Conservation (phyloP, 129 eudicot genomes). For the Tagetes erecta region DNA sequence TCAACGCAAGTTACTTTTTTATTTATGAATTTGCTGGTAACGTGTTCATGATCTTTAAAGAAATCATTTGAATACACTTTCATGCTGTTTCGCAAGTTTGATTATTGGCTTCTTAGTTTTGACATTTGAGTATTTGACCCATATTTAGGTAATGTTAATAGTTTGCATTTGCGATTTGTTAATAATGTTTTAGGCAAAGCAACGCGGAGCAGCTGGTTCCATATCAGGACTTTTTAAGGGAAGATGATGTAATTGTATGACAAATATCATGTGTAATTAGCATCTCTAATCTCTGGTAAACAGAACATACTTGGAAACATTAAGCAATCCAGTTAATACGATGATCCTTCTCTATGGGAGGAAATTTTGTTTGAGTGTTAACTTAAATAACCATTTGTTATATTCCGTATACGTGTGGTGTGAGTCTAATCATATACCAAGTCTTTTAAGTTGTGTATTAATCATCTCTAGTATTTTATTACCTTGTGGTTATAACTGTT, state of each 20-base stretch:
- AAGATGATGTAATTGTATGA: conserved; percentile 37
- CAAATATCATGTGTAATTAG: conserved; percentile 12
- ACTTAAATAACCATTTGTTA: neutral
- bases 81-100: neutral
- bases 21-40: too few species aligned
- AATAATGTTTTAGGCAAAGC: conserved; percentile 51
- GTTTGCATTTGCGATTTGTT: conserved; percentile 7
- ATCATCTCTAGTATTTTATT: too few species aligned
- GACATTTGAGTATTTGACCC: neutral
- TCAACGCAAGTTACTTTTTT: too few species aligned
- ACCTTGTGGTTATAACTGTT: too few species aligned
- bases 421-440: neutral
- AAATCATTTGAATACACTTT: too few species aligned
- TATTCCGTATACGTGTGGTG: neutral
- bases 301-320: neutral
- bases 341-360: neutral
- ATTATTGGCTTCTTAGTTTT: neutral
- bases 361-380: neutral
- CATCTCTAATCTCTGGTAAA: neutral
- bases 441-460: too few species aligned
- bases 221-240: conserved; percentile 57
- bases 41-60: too few species aligned
- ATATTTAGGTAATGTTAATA: neutral
- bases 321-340: neutral
- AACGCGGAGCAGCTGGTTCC: conserved; percentile 56